Evolutionary conservation across 164 flowering plant species (phyloP).

Genomic region (Aristolochia californica): DNA sequence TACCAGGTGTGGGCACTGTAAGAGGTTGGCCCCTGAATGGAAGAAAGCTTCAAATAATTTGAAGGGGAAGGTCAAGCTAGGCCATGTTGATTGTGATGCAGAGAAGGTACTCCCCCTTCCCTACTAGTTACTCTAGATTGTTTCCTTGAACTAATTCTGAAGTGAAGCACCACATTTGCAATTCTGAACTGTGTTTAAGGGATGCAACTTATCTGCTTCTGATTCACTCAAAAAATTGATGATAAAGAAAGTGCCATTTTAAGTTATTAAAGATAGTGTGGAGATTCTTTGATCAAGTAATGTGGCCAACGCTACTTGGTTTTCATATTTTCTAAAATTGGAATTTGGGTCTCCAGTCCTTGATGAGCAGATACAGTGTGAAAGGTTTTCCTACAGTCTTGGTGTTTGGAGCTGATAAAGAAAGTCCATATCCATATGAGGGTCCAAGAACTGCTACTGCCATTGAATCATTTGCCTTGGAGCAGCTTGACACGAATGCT

Average conservation of each 20-base stretch:
- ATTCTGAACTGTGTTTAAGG: too few species aligned
- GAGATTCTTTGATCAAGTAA: too few species aligned
- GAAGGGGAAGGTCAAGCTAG: conserved; percentile 89
- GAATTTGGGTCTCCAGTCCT: conserved; percentile 43
- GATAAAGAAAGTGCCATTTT: too few species aligned
- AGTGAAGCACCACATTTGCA: too few species aligned
- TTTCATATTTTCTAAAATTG: neutral
- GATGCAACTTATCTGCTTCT: too few species aligned
- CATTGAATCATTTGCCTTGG: conserved; percentile 83
- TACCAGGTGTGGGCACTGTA: conserved; percentile 98
- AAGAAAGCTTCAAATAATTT: conserved; percentile 86
- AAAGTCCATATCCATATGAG: conserved; percentile 68
- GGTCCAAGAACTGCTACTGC: conserved; percentile 84
- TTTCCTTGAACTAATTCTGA: too few species aligned
- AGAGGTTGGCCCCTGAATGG: conserved; percentile 97
- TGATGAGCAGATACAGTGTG: conserved; percentile 89
- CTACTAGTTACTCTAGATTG: neutral
- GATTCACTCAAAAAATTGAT: too few species aligned
- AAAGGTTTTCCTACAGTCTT: conserved; percentile 94
- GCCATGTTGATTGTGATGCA: conserved; percentile 89
- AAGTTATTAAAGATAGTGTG: too few species aligned
- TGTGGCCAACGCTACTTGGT: neutral
- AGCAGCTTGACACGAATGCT: conserved; percentile 71
- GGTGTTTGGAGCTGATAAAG: conserved; percentile 87
- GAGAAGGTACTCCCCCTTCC: conserved; percentile 49